phyloP scores from a whole-genome alignment of 352 stramenopile species.

The Phytophthora fragariaefolia region DNA sequence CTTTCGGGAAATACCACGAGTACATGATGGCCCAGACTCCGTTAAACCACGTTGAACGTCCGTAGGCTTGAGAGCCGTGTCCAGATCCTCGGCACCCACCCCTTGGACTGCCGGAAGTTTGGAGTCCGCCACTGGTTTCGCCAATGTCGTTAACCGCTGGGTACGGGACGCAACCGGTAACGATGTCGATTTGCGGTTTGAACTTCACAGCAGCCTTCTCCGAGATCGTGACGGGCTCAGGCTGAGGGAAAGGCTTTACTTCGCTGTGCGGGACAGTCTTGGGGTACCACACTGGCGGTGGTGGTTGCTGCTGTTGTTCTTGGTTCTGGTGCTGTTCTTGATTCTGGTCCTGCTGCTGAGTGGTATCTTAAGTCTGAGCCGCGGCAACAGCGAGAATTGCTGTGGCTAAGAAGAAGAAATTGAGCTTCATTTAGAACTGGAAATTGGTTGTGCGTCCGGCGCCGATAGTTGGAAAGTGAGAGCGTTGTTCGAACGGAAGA shows the following conservation, averaged over 20 bases:
- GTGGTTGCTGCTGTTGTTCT: not conserved
- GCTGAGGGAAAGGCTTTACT: constrained; percentile 6
- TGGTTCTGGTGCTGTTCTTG: not conserved
- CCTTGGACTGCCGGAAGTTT: constrained; percentile 8
- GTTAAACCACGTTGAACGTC: constrained; percentile 25
- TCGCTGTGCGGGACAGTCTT: constrained; percentile 3
- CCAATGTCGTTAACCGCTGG: constrained; percentile 15
- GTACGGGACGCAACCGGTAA: constrained; percentile 8
- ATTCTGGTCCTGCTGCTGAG: constrained; percentile 3
- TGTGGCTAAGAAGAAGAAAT: not conserved
- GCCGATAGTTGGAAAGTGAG: not conserved
- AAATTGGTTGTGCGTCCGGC: not conserved
- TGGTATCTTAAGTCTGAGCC: constrained; percentile 2
- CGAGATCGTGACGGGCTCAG: constrained; percentile 6
- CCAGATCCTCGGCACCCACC: constrained; percentile 27
- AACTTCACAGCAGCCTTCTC: constrained; percentile 1
- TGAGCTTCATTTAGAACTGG: not conserved
- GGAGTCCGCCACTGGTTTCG: constrained; percentile 12
- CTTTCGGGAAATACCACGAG: constrained; percentile 55
- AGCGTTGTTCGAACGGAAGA: too few relatives aligned
- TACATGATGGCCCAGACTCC: constrained; percentile 33
- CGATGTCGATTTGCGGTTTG: constrained; percentile 7
- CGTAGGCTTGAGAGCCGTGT: constrained; percentile 30
- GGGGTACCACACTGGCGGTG: not conserved
- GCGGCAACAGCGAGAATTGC: not conserved